A percentile compares a stretch with the other conserved stretches of the same genome.
Conservation (phyloP, 345 rosid species). For the Pelargonium nanum region DNA sequence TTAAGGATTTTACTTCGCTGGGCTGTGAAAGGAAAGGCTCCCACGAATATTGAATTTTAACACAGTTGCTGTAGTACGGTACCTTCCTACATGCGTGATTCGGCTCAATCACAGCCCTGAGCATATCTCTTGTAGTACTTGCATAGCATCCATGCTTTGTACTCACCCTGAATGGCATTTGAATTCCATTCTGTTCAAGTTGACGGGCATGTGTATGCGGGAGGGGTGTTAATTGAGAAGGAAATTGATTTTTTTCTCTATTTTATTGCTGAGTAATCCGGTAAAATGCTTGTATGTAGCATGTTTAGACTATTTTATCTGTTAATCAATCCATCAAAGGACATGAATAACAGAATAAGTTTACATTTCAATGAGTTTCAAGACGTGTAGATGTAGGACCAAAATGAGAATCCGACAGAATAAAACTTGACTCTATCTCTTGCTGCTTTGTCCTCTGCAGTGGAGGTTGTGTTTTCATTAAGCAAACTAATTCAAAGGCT, state of each 20-base stretch:
- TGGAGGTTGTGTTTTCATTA: background rate
- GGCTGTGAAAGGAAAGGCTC: background rate
- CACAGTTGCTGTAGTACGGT: background rate
- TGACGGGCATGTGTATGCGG: too few relatives aligned
- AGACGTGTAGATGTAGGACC: background rate
- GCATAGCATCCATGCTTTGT: too few relatives aligned
- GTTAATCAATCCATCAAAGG: background rate
- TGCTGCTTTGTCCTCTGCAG: background rate
- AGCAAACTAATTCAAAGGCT: conserved; percentile 9
- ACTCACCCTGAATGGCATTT: too few relatives aligned
- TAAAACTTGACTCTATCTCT: background rate
- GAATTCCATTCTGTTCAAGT: too few relatives aligned
- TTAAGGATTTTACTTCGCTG: too few relatives aligned
- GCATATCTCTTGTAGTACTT: too few relatives aligned
- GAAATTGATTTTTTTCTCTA: too few relatives aligned
- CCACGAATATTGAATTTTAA: background rate
- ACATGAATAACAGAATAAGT: background rate
- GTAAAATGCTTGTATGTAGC: background rate
- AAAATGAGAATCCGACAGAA: background rate
- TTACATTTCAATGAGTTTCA: background rate
- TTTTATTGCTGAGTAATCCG: background rate
- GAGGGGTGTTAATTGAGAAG: too few relatives aligned
- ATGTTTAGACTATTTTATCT: background rate
- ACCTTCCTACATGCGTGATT: too few relatives aligned
- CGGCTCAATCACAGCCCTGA: too few relatives aligned